A percentile compares a stretch with the other conserved stretches of the same genome.
phyloP scores from a whole-genome alignment of 2,329 filamentous ascomycete genomes.

The Cladorrhinum sp. region DNA sequence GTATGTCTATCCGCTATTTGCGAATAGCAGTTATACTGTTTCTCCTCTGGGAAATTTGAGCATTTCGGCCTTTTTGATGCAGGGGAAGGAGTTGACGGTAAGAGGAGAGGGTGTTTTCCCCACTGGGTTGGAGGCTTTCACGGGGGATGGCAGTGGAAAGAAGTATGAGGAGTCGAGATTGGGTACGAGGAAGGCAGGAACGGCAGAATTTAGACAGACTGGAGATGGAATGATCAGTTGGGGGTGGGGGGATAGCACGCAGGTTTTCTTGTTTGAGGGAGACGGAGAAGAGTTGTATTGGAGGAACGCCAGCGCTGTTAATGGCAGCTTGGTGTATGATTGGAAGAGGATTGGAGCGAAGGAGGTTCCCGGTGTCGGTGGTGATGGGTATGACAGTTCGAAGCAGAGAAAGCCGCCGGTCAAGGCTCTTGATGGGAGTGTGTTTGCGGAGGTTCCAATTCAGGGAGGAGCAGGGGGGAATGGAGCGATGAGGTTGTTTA shows the following conservation, averaged over 20 bases:
- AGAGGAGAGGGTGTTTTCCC: slow-evolving; percentile 48
- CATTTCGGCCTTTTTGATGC: slow-evolving; percentile 42
- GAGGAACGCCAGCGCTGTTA: slow-evolving; percentile 53
- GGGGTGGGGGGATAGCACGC: slow-evolving; percentile 54
- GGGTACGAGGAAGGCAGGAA: slow-evolving; percentile 55
- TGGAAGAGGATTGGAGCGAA: slow-evolving; percentile 37
- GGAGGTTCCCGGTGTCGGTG: neutral
- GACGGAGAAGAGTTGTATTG: slow-evolving; percentile 49
- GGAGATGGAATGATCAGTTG: slow-evolving; percentile 45
- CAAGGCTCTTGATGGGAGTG: neutral
- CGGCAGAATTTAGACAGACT: slow-evolving; percentile 51
- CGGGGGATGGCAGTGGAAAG: slow-evolving; percentile 27
- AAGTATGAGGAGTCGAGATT: slow-evolving; percentile 37
- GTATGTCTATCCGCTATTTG: slow-evolving; percentile 61
- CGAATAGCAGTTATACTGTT: slow-evolving; percentile 49
- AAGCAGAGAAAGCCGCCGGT: neutral
- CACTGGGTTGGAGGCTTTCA: slow-evolving; percentile 59
- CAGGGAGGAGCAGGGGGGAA: slow-evolving; percentile 14
- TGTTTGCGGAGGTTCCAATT: slow-evolving; percentile 16
- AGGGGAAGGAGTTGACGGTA: slow-evolving; percentile 40
- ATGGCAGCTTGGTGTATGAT: slow-evolving; percentile 51
- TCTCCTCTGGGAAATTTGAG: slow-evolving; percentile 44
- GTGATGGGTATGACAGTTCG: neutral
- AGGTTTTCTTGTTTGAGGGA: slow-evolving; percentile 55
- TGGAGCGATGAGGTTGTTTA: slow-evolving; percentile 24